phyloP scores from a whole-genome alignment of 2,329 filamentous ascomycete genomes.

The Trichoderma aggressivum region DNA sequence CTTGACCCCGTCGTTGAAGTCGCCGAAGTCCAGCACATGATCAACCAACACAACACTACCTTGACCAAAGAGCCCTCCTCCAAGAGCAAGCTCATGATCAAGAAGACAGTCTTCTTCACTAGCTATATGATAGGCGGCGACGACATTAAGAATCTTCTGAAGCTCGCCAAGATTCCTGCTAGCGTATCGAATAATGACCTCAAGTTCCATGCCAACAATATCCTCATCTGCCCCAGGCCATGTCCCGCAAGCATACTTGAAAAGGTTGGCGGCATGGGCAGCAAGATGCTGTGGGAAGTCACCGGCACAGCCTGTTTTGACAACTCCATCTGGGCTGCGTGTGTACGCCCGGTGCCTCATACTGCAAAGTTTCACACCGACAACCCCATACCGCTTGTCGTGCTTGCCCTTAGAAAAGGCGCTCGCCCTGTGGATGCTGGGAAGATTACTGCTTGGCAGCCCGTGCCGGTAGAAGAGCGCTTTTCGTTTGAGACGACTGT shows the following conservation, averaged over 20 bases:
- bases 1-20: conserved; percentile 78
- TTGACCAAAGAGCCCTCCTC: conserved; percentile 32
- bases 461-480: conserved; percentile 65
- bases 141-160: conserved; percentile 69
- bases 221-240: conserved; percentile 80
- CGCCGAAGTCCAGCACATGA: conserved; percentile 80
- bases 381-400: conserved; percentile 72
- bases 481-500: conserved; percentile 80
- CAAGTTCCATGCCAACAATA: conserved; percentile 81
- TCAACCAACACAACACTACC: conserved; percentile 77
- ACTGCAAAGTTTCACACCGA: conserved; percentile 72
- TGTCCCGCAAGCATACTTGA: conserved; percentile 69
- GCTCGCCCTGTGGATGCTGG: conserved; percentile 75
- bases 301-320: conserved; percentile 72
- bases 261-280: conserved; percentile 83
- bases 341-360: conserved; percentile 68
- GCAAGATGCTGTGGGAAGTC: conserved; percentile 80
- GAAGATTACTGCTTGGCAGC: conserved; percentile 80
- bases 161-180: conserved; percentile 62
- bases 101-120: conserved; percentile 86
- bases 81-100: conserved; percentile 61
- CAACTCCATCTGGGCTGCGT: conserved; percentile 82
- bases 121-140: conserved; percentile 76
- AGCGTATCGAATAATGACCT: conserved; percentile 66
- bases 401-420: conserved; percentile 74